These are phyloP conservation scores for Rhizopogon parksii DNA, from an alignment of 1,284 basidiomycete genomes.

Conservation along the genomic window DNA sequence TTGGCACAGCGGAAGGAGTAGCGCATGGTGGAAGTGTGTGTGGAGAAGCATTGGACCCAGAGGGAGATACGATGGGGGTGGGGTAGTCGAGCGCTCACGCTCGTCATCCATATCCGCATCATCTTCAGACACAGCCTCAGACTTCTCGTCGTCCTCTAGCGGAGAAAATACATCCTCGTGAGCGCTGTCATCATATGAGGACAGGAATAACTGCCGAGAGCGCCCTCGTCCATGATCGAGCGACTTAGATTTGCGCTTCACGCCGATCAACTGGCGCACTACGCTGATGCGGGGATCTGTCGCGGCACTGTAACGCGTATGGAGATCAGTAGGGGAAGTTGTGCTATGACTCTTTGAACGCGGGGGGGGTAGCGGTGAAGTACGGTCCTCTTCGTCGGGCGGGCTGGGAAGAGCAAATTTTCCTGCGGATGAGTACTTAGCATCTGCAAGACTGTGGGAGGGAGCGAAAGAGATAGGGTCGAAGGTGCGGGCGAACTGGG, in stretches of 20 bases:
- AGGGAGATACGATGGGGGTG: slow-evolving; percentile 61
- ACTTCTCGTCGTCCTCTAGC: slow-evolving; percentile 20
- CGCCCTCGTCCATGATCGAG: slow-evolving; percentile 33
- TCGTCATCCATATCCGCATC: slow-evolving; percentile 29
- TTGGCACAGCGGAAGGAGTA: slow-evolving; percentile 50
- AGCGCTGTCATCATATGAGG: slow-evolving; percentile 32
- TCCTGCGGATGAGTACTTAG: slow-evolving; percentile 58
- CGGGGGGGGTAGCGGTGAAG: slow-evolving; percentile 20
- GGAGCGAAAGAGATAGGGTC: slow-evolving; percentile 65
- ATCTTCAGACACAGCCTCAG: slow-evolving; percentile 33
- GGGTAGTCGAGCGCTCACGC: slow-evolving; percentile 41
- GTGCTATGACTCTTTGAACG: background rate
- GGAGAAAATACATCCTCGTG: slow-evolving; percentile 8
- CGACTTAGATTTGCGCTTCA: slow-evolving; percentile 49
- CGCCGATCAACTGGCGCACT: slow-evolving; percentile 55
- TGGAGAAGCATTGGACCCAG: slow-evolving; percentile 57
- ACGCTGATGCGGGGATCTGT: slow-evolving; percentile 66
- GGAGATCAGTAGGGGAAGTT: slow-evolving; percentile 16
- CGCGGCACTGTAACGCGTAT: slow-evolving; percentile 41
- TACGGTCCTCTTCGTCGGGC: slow-evolving; percentile 41
- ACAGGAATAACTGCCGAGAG: slow-evolving; percentile 19
- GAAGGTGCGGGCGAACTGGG: slow-evolving; percentile 33
- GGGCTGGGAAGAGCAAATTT: slow-evolving; percentile 69
- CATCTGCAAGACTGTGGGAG: slow-evolving; percentile 53
- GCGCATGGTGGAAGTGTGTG: slow-evolving; percentile 56